These are phyloP conservation scores for Colletotrichum limetticola DNA, from an alignment of 2,329 filamentous ascomycete genomes.

Conservation along the genomic window DNA sequence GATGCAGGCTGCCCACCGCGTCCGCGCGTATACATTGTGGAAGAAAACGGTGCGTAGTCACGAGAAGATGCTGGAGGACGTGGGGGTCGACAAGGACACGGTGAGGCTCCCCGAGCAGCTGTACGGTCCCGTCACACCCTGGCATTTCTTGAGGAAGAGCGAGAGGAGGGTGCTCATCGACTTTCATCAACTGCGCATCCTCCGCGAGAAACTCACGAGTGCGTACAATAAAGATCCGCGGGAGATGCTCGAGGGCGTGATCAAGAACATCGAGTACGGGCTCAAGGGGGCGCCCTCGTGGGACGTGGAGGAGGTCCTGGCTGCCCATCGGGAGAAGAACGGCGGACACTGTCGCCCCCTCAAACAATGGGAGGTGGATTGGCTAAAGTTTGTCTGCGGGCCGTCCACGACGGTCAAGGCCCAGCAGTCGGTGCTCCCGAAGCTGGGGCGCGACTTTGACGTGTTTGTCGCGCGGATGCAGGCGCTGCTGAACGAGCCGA, in stretches of 20 bases:
- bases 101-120: slow-evolving; percentile 43
- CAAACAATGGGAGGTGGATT: slow-evolving; percentile 18
- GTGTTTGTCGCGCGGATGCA: slow-evolving; percentile 46
- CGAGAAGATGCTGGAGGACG: slow-evolving; percentile 32
- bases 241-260: slow-evolving; percentile 40
- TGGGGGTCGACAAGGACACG: neutral
- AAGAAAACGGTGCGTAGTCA: slow-evolving; percentile 36
- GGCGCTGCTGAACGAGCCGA: slow-evolving; percentile 44
- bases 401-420: slow-evolving; percentile 37
- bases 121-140: slow-evolving; percentile 41
- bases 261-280: slow-evolving; percentile 31
- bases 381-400: slow-evolving; percentile 26
- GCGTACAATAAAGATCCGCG: slow-evolving; percentile 41
- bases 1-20: slow-evolving; percentile 38
- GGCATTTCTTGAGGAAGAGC: slow-evolving; percentile 39
- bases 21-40: slow-evolving; percentile 39
- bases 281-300: neutral
- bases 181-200: slow-evolving; percentile 35
- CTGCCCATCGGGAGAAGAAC: neutral
- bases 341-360: neutral
- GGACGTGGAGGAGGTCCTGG: slow-evolving; percentile 19
- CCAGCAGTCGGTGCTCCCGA: slow-evolving; percentile 36
- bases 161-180: slow-evolving; percentile 40
- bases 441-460: slow-evolving; percentile 36
- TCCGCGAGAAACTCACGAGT: slow-evolving; percentile 40